Evolutionary conservation across 495 filamentous ascomycete genomes (phyloP), one percentile per base, ranked within the genome.

Genomic region (Aspergillus ostianus): DNA sequence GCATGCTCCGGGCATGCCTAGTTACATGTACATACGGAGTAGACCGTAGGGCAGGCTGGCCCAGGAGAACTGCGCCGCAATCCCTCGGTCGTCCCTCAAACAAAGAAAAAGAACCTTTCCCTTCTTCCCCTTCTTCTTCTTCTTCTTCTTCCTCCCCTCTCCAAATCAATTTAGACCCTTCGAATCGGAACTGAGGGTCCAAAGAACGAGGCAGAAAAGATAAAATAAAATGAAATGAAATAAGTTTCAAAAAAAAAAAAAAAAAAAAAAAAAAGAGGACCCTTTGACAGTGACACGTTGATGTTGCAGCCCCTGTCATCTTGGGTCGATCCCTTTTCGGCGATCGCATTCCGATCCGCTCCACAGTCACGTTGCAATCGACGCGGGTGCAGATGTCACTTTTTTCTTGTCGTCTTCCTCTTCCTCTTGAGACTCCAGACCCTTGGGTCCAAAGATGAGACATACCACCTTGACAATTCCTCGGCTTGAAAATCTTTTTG

Each of bases 271-370:
- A 26, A 49, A 23, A 44, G 27, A 32, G n/a, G 26, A 30, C 51
- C 51, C 36, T 54, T 26, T 55, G 54, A 45, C 51, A 59, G 44
- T 65, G 59, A 59, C 54, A 61, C 62, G 56, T 65, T 59, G 53
- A 62, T 44, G 59, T 64, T 61, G 56, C 63, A 65, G 59, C 51
- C 46, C 45, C 45, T 61, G 29, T 54, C 47, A 48, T 55, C 19
- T 49, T 51, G 52, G 29, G 51, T 62, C 49, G 26, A 53, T 57
- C 59, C 32, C 45, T 55, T 57, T 21, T 56, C 19, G 32, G 46
- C 41, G 50, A 55, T 59, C 64, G 20, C 58, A 56, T 67, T 67
- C 51, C 60, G 53, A 67, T 58, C 55, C 29, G 12, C 55, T 58
- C 57, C 60, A 58, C 60, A 32, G 49, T 47, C 51, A 62, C 54